Percentiles rank a stretch among this genome's conserved stretches.
Conservation (phyloP, 1,284 basidiomycete species). For the Leccinum fuscescens region DNA sequence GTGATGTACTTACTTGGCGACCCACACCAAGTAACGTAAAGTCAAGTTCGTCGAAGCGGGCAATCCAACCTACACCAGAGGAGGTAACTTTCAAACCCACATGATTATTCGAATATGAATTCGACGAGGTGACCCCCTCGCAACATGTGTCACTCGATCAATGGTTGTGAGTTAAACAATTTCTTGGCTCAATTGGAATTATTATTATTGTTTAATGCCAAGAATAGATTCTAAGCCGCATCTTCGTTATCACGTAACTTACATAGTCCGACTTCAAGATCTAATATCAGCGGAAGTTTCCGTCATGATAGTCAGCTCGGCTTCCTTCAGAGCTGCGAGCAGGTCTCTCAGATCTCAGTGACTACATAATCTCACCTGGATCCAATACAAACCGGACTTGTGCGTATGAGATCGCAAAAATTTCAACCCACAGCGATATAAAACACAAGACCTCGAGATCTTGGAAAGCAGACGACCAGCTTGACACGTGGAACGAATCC, state of each 20-base stretch:
- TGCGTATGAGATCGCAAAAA: background rate
- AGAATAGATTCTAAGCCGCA: background rate
- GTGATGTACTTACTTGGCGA: background rate
- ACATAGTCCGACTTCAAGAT: background rate
- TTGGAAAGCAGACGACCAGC: background rate
- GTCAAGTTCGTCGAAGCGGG: background rate
- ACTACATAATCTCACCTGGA: background rate
- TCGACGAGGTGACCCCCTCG: background rate
- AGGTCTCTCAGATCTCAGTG: background rate
- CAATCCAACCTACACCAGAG: background rate
- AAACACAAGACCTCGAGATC: background rate
- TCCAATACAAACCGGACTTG: background rate
- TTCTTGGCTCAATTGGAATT: background rate
- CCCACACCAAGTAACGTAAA: background rate
- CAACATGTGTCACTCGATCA: background rate
- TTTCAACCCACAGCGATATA: background rate
- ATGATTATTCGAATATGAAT: background rate
- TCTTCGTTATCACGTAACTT: background rate
- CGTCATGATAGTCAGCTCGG: background rate
- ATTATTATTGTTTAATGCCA: background rate
- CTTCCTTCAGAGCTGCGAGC: background rate
- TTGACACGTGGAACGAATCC: background rate
- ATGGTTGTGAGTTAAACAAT: background rate
- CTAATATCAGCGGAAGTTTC: background rate
- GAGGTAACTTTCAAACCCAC: background rate